phyloP scores from a whole-genome alignment of 2,329 filamentous ascomycete species.

The Malbranchea zuffiana region DNA sequence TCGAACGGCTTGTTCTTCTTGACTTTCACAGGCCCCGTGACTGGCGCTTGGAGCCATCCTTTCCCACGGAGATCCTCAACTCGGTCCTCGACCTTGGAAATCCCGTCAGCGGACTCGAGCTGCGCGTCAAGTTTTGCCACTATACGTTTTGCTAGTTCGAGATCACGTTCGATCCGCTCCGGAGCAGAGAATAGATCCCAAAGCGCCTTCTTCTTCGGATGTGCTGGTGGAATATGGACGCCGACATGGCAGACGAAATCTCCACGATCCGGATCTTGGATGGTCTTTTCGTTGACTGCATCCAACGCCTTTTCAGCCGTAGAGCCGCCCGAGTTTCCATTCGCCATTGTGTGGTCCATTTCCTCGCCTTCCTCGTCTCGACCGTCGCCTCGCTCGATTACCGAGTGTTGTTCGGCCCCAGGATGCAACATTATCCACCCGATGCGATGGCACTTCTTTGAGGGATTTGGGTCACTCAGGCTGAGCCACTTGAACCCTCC shows the following conservation, averaged over 20 bases:
- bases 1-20: slow-evolving; percentile 45
- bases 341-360: slow-evolving; percentile 28
- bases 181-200: slow-evolving; percentile 96
- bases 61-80: slow-evolving; percentile 69
- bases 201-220: slow-evolving; percentile 83
- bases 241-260: slow-evolving; percentile 98
- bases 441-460: slow-evolving; percentile 94
- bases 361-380: slow-evolving; percentile 57
- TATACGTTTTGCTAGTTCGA: slow-evolving; percentile 70
- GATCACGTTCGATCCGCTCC: slow-evolving; percentile 83
- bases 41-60: slow-evolving; percentile 61
- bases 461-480: slow-evolving; percentile 89
- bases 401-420: slow-evolving; percentile 53
- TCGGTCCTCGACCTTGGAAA: slow-evolving; percentile 70
- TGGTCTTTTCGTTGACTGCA: slow-evolving; percentile 94
- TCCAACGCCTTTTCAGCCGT: slow-evolving; percentile 80
- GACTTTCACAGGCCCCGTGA: slow-evolving; percentile 29
- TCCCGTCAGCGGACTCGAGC: slow-evolving; percentile 66
- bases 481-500: slow-evolving; percentile 95
- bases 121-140: slow-evolving; percentile 77
- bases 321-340: slow-evolving; percentile 24
- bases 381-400: slow-evolving; percentile 60
- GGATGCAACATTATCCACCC: slow-evolving; percentile 96
- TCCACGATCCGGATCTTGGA: slow-evolving; percentile 83
- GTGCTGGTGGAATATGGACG: slow-evolving; percentile 77